Conservation (phyloP, 495 filamentous ascomycete species). For the Poronia punctata region DNA sequence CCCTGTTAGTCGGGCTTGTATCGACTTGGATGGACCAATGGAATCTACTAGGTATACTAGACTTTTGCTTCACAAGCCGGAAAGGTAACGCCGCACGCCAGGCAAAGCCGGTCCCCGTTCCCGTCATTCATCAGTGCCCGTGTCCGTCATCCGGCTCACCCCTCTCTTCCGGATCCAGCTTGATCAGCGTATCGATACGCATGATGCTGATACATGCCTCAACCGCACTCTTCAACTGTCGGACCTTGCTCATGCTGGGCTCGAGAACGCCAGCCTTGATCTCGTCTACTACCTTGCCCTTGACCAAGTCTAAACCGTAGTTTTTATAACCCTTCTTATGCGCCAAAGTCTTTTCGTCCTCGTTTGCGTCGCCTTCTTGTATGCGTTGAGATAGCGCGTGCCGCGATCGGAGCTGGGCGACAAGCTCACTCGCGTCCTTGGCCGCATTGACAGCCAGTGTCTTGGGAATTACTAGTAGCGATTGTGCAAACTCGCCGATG, state of each 20-base stretch:
- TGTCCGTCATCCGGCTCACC: conserved; percentile 72
- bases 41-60: no score
- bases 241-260: conserved; percentile 96
- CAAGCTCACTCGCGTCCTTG: conserved; percentile 89
- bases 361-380: conserved; percentile 70
- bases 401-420: conserved; percentile 88
- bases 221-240: conserved; percentile 96
- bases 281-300: conserved; percentile 86
- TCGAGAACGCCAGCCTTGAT: conserved; percentile 94
- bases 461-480: conserved; percentile 91
- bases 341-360: conserved; percentile 79
- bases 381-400: conserved; percentile 92
- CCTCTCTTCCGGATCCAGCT: conserved; percentile 85
- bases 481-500: conserved; percentile 93
- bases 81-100: conserved; percentile 13
- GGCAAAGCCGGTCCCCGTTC: conserved; percentile 11
- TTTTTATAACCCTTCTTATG: conserved; percentile 97
- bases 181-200: conserved; percentile 99
- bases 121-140: conserved; percentile 46
- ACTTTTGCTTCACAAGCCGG: no score
- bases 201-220: conserved; percentile 99
- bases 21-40: no score
- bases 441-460: conserved; percentile 96
- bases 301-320: conserved; percentile 86
- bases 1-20: conserved; percentile 6